Evolutionary conservation across 2,329 filamentous ascomycete species (phyloP).

Genomic region (Fusarium subtropicale): DNA sequence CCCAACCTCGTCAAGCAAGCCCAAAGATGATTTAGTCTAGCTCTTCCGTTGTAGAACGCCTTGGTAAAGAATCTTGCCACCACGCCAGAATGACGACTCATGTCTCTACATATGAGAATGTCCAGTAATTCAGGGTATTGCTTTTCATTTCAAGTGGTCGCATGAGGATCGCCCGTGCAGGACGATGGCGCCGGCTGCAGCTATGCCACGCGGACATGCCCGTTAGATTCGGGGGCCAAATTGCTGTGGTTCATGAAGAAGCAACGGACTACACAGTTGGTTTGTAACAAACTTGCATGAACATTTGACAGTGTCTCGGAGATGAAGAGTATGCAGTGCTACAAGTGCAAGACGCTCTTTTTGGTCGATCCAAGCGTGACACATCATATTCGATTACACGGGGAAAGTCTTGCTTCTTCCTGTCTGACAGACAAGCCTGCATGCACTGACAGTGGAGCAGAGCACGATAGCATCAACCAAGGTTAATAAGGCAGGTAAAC

Average conservation of each 20-base stretch:
- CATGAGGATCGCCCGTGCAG: conserved; percentile 37
- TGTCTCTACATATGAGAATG: background rate
- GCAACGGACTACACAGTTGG: conserved; percentile 6
- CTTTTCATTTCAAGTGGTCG: conserved; percentile 30
- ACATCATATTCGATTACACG: conserved; percentile 13
- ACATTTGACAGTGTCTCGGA: conserved; percentile 10
- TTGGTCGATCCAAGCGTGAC: conserved; percentile 5
- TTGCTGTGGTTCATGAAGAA: conserved; percentile 3
- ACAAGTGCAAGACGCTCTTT: background rate
- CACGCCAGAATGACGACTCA: conserved; percentile 17
- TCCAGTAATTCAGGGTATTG: background rate
- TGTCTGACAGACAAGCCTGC: background rate
- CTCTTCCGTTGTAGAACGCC: conserved; percentile 8
- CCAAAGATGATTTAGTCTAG: background rate
- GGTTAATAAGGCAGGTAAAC: background rate
- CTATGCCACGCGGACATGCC: conserved; percentile 32
- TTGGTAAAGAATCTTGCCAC: conserved; percentile 17
- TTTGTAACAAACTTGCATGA: conserved; percentile 15
- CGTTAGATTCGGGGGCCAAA: conserved; percentile 32
- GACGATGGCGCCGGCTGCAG: conserved; percentile 27
- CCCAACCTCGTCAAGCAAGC: conserved; percentile 17
- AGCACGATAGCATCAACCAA: conserved; percentile 5
- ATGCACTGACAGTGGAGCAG: conserved; percentile 5
- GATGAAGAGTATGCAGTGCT: background rate
- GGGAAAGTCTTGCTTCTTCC: background rate